A percentile compares a stretch with the other conserved stretches of the same genome.
Evolutionary conservation across 306 rosid genomes (phyloP).

Genomic region (Pterocarpus santalinus): DNA sequence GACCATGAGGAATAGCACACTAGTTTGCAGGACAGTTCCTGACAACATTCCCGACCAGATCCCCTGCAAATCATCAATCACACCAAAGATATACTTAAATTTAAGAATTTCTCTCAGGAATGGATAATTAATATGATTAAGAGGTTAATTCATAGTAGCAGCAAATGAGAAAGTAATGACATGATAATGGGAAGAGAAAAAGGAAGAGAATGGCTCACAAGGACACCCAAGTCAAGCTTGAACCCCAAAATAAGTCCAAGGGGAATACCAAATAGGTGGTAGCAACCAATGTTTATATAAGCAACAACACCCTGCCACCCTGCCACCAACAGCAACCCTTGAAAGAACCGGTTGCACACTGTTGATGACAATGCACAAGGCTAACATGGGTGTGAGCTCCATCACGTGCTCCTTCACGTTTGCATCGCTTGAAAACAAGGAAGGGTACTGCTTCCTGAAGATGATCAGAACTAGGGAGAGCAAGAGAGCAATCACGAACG

Average conservation of each 20-base stretch:
- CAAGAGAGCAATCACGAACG: slow-evolving; percentile 52
- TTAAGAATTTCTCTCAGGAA: background rate
- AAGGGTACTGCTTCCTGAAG: slow-evolving; percentile 51
- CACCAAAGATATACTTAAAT: background rate
- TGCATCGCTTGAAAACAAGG: slow-evolving; percentile 53
- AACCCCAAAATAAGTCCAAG: slow-evolving; percentile 65
- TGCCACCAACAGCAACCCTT: slow-evolving; percentile 80
- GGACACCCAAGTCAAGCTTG: slow-evolving; percentile 55
- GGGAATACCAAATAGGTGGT: slow-evolving; percentile 70
- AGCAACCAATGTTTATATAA: slow-evolving; percentile 66
- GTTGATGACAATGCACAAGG: slow-evolving; percentile 63
- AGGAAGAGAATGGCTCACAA: slow-evolving; percentile 39
- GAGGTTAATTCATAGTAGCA: no score
- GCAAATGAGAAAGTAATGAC: background rate
- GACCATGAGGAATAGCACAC: slow-evolving; percentile 55
- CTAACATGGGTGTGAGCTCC: slow-evolving; percentile 67
- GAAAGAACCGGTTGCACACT: slow-evolving; percentile 77
- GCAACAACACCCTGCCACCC: slow-evolving; percentile 81
- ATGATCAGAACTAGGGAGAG: slow-evolving; percentile 52
- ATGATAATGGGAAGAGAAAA: background rate
- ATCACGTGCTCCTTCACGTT: slow-evolving; percentile 50
- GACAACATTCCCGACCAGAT: slow-evolving; percentile 73
- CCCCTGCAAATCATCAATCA: slow-evolving; percentile 53
- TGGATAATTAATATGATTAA: background rate
- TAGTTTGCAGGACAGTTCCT: slow-evolving; percentile 69